Base-by-base conservation (phyloP, 192 early-diverging fungal genomes). In the Backusella australiensis region DNA sequence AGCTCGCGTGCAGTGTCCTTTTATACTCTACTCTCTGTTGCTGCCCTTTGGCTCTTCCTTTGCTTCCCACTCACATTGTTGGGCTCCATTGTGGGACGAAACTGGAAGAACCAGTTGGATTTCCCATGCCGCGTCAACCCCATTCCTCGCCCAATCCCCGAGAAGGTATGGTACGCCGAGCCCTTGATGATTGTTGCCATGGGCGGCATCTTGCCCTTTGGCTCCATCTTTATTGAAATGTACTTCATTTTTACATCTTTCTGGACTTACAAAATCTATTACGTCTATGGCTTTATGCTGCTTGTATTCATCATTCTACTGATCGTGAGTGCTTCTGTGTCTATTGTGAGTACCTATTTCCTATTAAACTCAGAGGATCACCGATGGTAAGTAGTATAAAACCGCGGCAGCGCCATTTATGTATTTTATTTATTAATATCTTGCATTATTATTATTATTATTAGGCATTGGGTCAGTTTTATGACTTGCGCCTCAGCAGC, bases 201-300 rank as follows among this genome's bases (percentile, higher is more conserved):
- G 0, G 88, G 87, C 11, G 94, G 94, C 34, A 74, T 96, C 26
- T 81, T 96, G 35, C 94, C 93, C 0, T 96, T 96, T 77, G 90
- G 81, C 0, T 88, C 92, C 0, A 90, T 95, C 69, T 96, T 95
- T 75, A 93, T 96, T 78, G 94, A 96, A 87, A 86, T 95, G 56
- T 94, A 94, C 75, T 96, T 93, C 74, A 83, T 96, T 71, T 93
- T 95, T 73, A 89, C 92, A 29, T 92, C 91, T 17, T 93, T 95
- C 73, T 94, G 92, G 92, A 81, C 81, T 9, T 89, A 92, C 83
- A 89, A 89, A 75, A 89, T 92, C 21, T 96, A 94, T 78, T 93
- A 94, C 72, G 90, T 95, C 11, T 94, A 93, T 84, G 92, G 93
- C 0, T 94, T 94, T 67, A 88, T 93, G 82, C 66, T 94, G 72